Base-by-base conservation (phyloP, 2,329 filamentous ascomycete genomes). In the Sporothrix humicola region DNA sequence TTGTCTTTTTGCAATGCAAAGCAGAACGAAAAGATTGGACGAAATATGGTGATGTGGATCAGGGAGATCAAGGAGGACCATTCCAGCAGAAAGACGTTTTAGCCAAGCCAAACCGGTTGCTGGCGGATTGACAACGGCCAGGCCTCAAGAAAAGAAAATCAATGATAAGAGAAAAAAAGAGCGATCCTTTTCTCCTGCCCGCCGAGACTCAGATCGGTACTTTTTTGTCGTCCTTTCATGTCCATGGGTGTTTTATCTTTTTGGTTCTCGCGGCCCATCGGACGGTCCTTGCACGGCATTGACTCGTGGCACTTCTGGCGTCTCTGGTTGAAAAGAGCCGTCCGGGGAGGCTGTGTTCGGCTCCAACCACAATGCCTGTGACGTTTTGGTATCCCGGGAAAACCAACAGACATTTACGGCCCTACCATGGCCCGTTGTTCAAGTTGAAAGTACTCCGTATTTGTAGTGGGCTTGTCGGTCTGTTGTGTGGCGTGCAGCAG, bases 1-100 rank as follows among this genome's bases (percentile, higher is more conserved):
- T 59, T 26, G 46, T 46, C n/a, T 3, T 26, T 56, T 10, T 63
- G 42, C 42, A 66, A 66, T 66, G 61, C 42, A 48, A 66, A 66
- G 59, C 37, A 65, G 59, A 42, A 23, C 44, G 6, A 69, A 69
- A 56, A 58, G 66, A 69, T 56, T 42, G 66, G 26, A 69, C 23
- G 37, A 69, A 69, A 69, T 52, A 17, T 37, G 26, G 50, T 37
- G 66, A 69, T 56, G 48, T 69, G 66, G 66, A 69, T 54, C 48
- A 54, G 31, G 68, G 68, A 48, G 69, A 71, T 59, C 69, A 69
- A 56, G 66, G 65, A 68, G 46, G 65, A 66, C 48, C 66, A 15
- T 23, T 42, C 66, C 31, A 56, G 66, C 50, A 71, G 31, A n/a
- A n/a, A n/a, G 31, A 59, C 69, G 69, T 71, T 71, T 71, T 52